A percentile compares a stretch with the other conserved stretches of the same genome.
Conservation (phyloP, 1,284 basidiomycete genomes). For the Sutorius eximius region DNA sequence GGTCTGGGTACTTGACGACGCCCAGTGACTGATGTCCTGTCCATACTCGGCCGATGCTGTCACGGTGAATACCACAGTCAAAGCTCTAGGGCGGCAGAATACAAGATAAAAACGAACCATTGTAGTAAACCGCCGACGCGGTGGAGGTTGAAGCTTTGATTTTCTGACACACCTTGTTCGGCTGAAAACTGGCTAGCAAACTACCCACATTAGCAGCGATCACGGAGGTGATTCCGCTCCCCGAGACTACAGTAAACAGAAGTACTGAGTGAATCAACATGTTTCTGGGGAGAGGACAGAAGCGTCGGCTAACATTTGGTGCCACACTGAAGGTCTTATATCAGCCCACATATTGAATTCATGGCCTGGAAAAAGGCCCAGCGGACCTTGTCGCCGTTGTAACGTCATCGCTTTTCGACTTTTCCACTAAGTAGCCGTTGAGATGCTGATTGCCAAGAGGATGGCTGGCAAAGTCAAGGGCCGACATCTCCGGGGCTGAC, state of each 20-base stretch:
- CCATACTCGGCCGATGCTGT: not conserved
- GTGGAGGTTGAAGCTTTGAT: not conserved
- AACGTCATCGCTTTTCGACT: too few relatives aligned
- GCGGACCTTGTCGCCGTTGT: too few relatives aligned
- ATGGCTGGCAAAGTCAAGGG: too few relatives aligned
- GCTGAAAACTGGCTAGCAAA: not conserved
- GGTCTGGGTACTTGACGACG: not conserved
- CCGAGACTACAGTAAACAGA: not conserved
- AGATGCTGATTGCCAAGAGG: too few relatives aligned
- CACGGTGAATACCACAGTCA: not conserved
- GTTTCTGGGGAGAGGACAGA: not conserved
- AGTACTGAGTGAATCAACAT: not conserved
- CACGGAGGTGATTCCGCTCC: not conserved
- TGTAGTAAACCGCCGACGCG: conserved; percentile 3
- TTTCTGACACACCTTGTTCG: not conserved
- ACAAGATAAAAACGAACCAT: not conserved
- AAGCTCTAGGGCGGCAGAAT: not conserved
- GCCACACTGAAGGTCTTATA: too few relatives aligned
- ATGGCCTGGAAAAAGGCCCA: not conserved
- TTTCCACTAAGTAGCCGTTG: too few relatives aligned
- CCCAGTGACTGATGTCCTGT: conserved; percentile 4
- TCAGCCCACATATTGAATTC: not conserved
- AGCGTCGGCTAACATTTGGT: not conserved
- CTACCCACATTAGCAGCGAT: not conserved
- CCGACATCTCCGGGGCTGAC: too few relatives aligned